These are phyloP conservation scores for Amanita inopinata DNA, from an alignment of 768 basidiomycete species.

Conservation along the genomic window DNA sequence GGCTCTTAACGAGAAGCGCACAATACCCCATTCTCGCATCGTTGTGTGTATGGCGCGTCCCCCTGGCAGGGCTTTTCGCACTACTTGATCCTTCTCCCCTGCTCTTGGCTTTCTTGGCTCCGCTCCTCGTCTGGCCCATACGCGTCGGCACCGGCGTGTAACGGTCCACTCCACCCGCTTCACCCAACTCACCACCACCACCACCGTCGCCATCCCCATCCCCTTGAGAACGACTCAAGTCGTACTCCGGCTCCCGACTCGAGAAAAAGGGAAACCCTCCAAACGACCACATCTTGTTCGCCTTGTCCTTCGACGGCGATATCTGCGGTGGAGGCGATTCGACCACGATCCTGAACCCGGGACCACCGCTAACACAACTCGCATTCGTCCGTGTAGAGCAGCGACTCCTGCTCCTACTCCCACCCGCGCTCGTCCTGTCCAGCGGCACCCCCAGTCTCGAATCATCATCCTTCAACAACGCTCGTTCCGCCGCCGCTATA, in stretches of 20 bases:
- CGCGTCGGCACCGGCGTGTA: conserved; percentile 6
- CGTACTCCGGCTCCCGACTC: no score
- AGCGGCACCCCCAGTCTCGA: conserved; percentile 3
- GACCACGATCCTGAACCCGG: conserved; percentile 18
- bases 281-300: neutral
- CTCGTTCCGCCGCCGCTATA: no score
- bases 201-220: no score
- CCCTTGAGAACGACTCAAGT: no score
- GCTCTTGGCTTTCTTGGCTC: neutral
- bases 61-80: neutral
- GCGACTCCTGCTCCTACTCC: conserved; percentile 17
- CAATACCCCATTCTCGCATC: conserved; percentile 7
- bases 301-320: neutral
- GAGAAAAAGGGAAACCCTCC: conserved; percentile 7
- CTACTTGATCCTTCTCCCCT: neutral
- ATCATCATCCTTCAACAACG: conserved; percentile 15
- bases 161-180: neutral
- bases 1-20: conserved; percentile 40
- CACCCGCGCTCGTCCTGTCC: conserved; percentile 11
- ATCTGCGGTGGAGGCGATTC: conserved; percentile 17
- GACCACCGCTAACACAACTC: conserved; percentile 2
- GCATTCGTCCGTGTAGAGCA: no score
- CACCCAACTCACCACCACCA: neutral
- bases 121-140: conserved; percentile 3
- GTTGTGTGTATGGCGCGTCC: conserved; percentile 14